A percentile compares a stretch with the other conserved stretches of the same genome.
These are phyloP conservation scores for Lithospermum erythrorhizon DNA, from an alignment of 257 asterid genomes.

Conservation along the genomic window DNA sequence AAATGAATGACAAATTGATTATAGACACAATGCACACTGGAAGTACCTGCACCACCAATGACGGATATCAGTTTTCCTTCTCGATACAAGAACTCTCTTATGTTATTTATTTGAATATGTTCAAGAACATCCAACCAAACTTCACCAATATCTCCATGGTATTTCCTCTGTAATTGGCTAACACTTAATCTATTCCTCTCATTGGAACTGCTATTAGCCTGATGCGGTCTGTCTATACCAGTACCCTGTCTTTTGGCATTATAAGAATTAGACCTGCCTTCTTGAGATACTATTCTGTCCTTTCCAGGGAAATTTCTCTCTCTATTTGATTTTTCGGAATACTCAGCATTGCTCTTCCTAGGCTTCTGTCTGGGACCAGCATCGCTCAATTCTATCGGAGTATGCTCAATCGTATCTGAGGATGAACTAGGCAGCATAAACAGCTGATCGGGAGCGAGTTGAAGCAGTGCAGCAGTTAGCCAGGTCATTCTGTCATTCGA, in stretches of 20 bases:
- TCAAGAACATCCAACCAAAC: slow-evolving; percentile 78
- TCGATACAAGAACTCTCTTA: slow-evolving; percentile 61
- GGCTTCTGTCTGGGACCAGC: slow-evolving; percentile 32
- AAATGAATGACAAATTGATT: neutral
- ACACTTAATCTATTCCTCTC: slow-evolving; percentile 22
- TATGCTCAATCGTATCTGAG: slow-evolving; percentile 51
- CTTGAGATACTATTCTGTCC: slow-evolving; percentile 24
- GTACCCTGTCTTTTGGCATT: slow-evolving; percentile 23
- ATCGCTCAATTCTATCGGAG: slow-evolving; percentile 37
- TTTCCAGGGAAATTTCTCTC: slow-evolving; percentile 17
- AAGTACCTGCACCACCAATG: slow-evolving; percentile 79
- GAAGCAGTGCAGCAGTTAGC: slow-evolving; percentile 93
- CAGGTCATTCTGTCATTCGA: slow-evolving; percentile 82
- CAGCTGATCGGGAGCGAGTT: slow-evolving; percentile 93
- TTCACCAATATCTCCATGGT: slow-evolving; percentile 37
- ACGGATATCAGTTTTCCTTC: slow-evolving; percentile 82
- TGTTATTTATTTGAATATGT: slow-evolving; percentile 43
- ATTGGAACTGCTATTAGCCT: slow-evolving; percentile 13
- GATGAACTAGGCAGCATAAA: slow-evolving; percentile 63
- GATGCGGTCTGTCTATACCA: slow-evolving; percentile 24
- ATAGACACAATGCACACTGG: slow-evolving; percentile 4
- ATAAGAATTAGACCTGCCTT: slow-evolving; percentile 29
- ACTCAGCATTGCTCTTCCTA: slow-evolving; percentile 40
- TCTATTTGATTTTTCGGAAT: slow-evolving; percentile 23
- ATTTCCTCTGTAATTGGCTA: slow-evolving; percentile 22